Conservation (phyloP, 2,329 filamentous ascomycete genomes). For the Ophiosphaerella narmari region DNA sequence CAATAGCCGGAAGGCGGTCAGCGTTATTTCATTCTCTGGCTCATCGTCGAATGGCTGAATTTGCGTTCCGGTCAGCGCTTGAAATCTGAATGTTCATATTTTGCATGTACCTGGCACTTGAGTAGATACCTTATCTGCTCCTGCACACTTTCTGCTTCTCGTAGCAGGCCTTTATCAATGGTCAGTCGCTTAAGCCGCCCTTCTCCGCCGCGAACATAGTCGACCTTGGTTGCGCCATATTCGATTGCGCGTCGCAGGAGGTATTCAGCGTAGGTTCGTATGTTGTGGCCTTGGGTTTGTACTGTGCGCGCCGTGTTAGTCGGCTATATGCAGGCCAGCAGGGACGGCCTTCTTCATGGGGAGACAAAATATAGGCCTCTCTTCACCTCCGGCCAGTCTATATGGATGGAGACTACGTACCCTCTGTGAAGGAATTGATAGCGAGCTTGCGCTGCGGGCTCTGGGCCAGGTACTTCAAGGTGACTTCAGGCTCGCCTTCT, state of each 20-base stretch:
- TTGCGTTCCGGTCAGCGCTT: conserved; percentile 4
- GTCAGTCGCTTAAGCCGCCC: conserved; percentile 81
- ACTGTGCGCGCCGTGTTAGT: conserved; percentile 62
- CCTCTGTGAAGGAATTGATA: conserved; percentile 89
- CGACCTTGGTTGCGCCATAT: conserved; percentile 81
- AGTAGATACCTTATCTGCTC: conserved; percentile 82
- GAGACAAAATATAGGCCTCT: too few species aligned
- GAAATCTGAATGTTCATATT: background rate
- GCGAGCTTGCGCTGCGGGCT: conserved; percentile 78
- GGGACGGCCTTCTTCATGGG: too few species aligned
- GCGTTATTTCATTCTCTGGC: conserved; percentile 92
- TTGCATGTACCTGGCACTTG: conserved; percentile 77
- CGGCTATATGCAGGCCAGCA: background rate
- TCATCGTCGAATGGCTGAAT: conserved; percentile 80
- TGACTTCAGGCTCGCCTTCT: conserved; percentile 88
- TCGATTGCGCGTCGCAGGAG: conserved; percentile 80
- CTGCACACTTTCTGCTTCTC: conserved; percentile 91
- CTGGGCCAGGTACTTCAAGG: conserved; percentile 80
- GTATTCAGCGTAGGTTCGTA: conserved; percentile 88
- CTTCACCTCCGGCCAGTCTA: too few species aligned
- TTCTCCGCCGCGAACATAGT: conserved; percentile 86
- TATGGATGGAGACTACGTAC: conserved; percentile 56
- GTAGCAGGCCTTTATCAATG: conserved; percentile 87
- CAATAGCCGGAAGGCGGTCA: conserved; percentile 89
- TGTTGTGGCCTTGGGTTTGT: conserved; percentile 93